Evolutionary conservation across 106 monocot genomes (phyloP), one percentile per base, ranked within the genome.

Genomic region (Alisma plantagoaquatica): DNA sequence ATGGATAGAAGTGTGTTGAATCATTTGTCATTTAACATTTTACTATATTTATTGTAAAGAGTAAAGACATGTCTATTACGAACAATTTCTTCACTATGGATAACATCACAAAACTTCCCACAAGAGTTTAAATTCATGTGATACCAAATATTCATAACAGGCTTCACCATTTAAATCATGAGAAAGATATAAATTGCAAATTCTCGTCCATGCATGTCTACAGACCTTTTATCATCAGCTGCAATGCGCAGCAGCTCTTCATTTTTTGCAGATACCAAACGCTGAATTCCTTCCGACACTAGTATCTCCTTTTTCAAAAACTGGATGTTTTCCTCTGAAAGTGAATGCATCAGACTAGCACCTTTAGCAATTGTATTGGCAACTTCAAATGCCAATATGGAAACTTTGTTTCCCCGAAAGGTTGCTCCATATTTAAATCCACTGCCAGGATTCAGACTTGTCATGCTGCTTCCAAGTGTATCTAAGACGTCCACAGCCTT

Each of bases 361-460:
- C 77, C 84, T 72, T 84, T 91, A 31, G 80, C 77, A 63, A 91
- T 84, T 27, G 90, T 91, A 51, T 91, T 91, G 52, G 90, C 90
- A 20, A 91, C 90, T 59, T 91, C 84, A 70, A 84, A 91, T 54
- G 90, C 77, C 27, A 91, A 46, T 26, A 91, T 80, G 7, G 68
- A 62, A 43, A 84, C 64, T 59, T 72, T 80, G 29, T 69, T 74
- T 48, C 80, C 84, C 15, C 90, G 58, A 31, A 53, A 4, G 2
- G 73, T 27, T 29, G 66, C 18, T 35, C 80, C 74, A 25, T 70
- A 53, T 45, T 58, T 15, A 61, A 91, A 91, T 25, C 84, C 80
- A 69, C 77, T 80, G 43, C 60, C 54, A 29, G 65, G 38, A 8
- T 77, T 91, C 46, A 91, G 43, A 71, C 55, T 80, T 14, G 90